These are phyloP conservation scores for Phylloporus arenicola DNA, from an alignment of 768 basidiomycete genomes.

Conservation along the genomic window DNA sequence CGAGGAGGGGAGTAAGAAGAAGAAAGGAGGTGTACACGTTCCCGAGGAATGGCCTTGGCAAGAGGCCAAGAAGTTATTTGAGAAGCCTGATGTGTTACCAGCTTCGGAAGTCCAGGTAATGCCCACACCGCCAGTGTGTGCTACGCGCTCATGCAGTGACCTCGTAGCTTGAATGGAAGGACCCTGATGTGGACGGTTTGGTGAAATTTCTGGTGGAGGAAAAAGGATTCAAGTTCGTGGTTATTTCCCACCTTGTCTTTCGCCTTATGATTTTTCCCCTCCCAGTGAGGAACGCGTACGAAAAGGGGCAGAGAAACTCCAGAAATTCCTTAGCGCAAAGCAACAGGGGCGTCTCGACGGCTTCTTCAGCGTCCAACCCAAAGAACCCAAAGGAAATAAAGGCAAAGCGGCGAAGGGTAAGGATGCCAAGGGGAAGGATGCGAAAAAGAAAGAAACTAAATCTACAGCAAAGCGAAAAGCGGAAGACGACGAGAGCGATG, in stretches of 20 bases:
- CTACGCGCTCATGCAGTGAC: not conserved
- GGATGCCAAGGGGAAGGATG: slow-evolving; percentile 40
- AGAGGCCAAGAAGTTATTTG: slow-evolving; percentile 86
- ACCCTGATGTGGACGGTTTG: slow-evolving; percentile 88
- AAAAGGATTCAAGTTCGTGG: slow-evolving; percentile 88
- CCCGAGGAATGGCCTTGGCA: slow-evolving; percentile 98
- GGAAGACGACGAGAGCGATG: slow-evolving; percentile 34
- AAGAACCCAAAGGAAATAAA: slow-evolving; percentile 45
- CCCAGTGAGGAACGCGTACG: slow-evolving; percentile 92
- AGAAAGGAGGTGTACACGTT: slow-evolving; percentile 70
- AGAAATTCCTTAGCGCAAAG: slow-evolving; percentile 80
- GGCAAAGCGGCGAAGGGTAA: slow-evolving; percentile 39
- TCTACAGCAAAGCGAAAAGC: slow-evolving; percentile 22
- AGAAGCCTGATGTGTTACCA: slow-evolving; percentile 84
- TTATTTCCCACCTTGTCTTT: not conserved
- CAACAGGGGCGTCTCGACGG: slow-evolving; percentile 96
- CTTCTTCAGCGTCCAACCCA: slow-evolving; percentile 79
- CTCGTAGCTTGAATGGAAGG: slow-evolving; percentile 84
- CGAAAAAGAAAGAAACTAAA: slow-evolving; percentile 23
- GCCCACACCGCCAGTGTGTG: not conserved
- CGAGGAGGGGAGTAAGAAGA: slow-evolving; percentile 39
- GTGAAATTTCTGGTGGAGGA: slow-evolving; percentile 90
- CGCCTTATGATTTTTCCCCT: not conserved
- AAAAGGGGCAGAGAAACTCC: slow-evolving; percentile 89
- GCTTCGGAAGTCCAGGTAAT: slow-evolving; percentile 80